A percentile compares a stretch with the other conserved stretches of the same genome.
phyloP scores from a whole-genome alignment of 371 early-diverging fungal genomes.

The Funneliformis caledonium region DNA sequence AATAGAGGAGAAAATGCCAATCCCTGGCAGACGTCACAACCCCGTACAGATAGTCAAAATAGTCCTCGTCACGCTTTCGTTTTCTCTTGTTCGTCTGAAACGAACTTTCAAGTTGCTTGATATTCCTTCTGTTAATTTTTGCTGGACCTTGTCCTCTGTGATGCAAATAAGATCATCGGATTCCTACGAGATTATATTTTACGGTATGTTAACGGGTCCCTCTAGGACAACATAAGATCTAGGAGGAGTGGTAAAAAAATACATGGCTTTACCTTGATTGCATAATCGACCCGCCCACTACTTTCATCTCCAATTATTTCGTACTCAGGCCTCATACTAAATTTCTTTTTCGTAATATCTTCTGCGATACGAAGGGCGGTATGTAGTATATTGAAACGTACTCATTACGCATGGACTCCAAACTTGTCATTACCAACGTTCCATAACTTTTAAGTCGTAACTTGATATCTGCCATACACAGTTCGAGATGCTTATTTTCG shows the following conservation, averaged over 20 bases:
- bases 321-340: constrained; percentile 7
- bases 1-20: too few relatives aligned
- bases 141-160: too few relatives aligned
- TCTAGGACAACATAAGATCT: constrained; percentile 8
- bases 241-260: constrained; percentile 2
- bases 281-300: too few relatives aligned
- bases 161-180: too few relatives aligned
- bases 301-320: too few relatives aligned
- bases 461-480: background rate
- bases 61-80: too few relatives aligned
- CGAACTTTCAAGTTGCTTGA: too few relatives aligned
- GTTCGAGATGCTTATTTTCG: background rate
- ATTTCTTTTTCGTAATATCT: background rate
- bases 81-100: too few relatives aligned
- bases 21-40: too few relatives aligned
- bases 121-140: too few relatives aligned
- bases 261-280: background rate
- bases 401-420: constrained; percentile 13
- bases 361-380: constrained; percentile 8
- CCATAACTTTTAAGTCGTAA: background rate
- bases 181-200: too few relatives aligned
- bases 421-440: background rate
- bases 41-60: too few relatives aligned
- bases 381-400: background rate
- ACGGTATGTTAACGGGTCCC: constrained; percentile 2